These are phyloP conservation scores for Eleusine coracana DNA, from an alignment of 176 grass and related monocot species.

Conservation along the genomic window DNA sequence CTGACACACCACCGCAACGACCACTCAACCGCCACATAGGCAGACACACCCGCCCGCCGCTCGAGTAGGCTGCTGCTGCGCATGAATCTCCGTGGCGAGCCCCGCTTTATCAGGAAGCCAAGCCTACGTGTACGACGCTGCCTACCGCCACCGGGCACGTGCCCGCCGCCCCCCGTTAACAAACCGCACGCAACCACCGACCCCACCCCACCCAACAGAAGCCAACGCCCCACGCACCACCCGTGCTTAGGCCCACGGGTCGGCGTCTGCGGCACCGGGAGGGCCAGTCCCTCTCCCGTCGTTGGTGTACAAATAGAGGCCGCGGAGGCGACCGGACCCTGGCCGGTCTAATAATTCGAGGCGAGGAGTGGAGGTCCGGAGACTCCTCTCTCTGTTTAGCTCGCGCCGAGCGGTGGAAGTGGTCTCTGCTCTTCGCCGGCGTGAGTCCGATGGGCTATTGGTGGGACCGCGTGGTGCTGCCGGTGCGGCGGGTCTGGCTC, in stretches of 20 bases:
- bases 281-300: background rate
- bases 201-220: background rate
- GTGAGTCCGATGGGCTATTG: slow-evolving; percentile 42
- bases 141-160: slow-evolving; percentile 54
- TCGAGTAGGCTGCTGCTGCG: background rate
- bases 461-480: slow-evolving; percentile 84
- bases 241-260: rapidly evolving
- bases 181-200: slow-evolving; percentile 3
- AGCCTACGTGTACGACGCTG: slow-evolving; percentile 36
- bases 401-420: background rate
- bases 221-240: background rate
- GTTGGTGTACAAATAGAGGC: slow-evolving; percentile 37
- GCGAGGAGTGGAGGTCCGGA: background rate
- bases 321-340: background rate
- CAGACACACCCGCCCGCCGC: slow-evolving; percentile 23
- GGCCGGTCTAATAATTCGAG: slow-evolving; percentile 25
- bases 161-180: slow-evolving; percentile 35
- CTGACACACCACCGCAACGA: slow-evolving; percentile 30
- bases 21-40: slow-evolving; percentile 46
- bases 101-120: slow-evolving; percentile 36
- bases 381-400: background rate
- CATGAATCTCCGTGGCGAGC: slow-evolving; percentile 2
- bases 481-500: slow-evolving; percentile 70
- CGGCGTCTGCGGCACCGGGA: rapidly evolving
- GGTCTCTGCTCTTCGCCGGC: background rate